phyloP scores from a whole-genome alignment of 768 basidiomycete species.

The Leucosporidium creatinivorum region DNA sequence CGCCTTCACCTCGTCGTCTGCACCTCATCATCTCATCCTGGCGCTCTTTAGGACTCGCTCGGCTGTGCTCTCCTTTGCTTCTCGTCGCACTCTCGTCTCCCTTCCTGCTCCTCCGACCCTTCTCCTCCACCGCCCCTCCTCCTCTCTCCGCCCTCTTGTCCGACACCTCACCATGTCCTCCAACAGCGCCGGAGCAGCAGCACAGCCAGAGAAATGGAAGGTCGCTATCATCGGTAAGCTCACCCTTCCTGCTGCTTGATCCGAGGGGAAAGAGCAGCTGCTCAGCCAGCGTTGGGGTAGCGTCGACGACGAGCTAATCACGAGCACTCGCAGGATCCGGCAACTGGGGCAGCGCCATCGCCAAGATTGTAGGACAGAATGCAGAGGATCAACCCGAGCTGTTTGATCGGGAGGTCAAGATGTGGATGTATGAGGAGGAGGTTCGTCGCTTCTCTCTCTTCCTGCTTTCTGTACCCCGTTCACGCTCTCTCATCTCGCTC shows the following conservation, averaged over 20 bases:
- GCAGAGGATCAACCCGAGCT: conserved; percentile 40
- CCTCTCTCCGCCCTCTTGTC: too few species aligned
- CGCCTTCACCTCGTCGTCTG: too few species aligned
- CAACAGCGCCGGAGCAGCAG: too few species aligned
- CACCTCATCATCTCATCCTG: too few species aligned
- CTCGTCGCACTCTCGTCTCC: too few species aligned
- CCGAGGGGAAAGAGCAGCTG: background rate
- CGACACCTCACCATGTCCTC: conserved; percentile 1
- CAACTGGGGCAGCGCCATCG: conserved; percentile 41
- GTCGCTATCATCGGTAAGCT: conserved; percentile 35
- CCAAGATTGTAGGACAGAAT: conserved; percentile 43
- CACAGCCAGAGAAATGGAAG: conserved; percentile 25
- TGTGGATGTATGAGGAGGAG: conserved; percentile 49
- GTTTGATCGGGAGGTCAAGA: conserved; percentile 45
- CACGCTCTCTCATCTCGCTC: too few species aligned
- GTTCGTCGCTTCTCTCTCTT: conserved; percentile 30
- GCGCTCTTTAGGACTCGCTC: too few species aligned
- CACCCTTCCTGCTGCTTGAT: background rate
- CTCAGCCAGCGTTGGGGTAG: background rate
- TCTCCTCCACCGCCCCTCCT: too few species aligned
- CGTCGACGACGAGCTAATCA: background rate
- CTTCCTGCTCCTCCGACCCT: too few species aligned
- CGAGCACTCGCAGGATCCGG: background rate
- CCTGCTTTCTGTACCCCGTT: conserved; percentile 38
- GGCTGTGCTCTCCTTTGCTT: too few species aligned